phyloP scores from a whole-genome alignment of 176 grass and related monocot species.

The Bonia amplexicaulis region DNA sequence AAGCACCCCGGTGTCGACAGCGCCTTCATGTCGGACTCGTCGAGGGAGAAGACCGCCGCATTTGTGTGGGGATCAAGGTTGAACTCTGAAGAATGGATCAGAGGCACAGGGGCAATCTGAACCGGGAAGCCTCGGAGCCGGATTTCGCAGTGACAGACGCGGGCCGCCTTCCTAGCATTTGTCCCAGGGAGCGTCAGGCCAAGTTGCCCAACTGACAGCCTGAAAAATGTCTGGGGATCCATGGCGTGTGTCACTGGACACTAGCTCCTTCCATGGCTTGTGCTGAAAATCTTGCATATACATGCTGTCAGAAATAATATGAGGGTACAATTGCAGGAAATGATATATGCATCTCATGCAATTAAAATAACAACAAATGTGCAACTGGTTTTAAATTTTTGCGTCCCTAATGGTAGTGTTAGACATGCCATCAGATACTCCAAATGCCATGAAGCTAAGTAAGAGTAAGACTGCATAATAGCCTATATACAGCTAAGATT shows the following conservation, averaged over 20 bases:
- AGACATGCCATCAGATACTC: background rate
- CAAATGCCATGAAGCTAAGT: background rate
- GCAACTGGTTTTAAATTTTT: background rate
- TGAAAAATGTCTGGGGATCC: slow-evolving; percentile 70
- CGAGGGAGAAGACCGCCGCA: slow-evolving; percentile 71
- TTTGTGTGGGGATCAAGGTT: slow-evolving; percentile 48
- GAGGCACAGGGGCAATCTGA: slow-evolving; percentile 44
- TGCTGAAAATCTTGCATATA: slow-evolving; percentile 1
- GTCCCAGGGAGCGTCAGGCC: slow-evolving; percentile 53
- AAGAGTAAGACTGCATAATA: background rate
- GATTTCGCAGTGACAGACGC: slow-evolving; percentile 57
- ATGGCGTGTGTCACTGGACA: slow-evolving; percentile 29
- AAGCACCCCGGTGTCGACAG: slow-evolving; percentile 47
- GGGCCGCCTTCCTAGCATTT: slow-evolving; percentile 25
- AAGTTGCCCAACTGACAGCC: slow-evolving; percentile 56
- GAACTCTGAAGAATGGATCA: slow-evolving; percentile 45
- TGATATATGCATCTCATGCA: background rate
- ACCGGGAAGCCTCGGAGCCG: slow-evolving; percentile 57
- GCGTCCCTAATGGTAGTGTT: background rate
- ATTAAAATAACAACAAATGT: background rate
- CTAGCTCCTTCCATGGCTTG: slow-evolving; percentile 1
- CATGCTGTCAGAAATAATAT: background rate
- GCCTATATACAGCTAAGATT: background rate
- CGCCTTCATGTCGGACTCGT: slow-evolving; percentile 51
- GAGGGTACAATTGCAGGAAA: background rate